A percentile compares a stretch with the other conserved stretches of the same genome.
Conservation (phyloP, 805 yeast species). For the Sugiyamaella lignohabitans region DNA sequence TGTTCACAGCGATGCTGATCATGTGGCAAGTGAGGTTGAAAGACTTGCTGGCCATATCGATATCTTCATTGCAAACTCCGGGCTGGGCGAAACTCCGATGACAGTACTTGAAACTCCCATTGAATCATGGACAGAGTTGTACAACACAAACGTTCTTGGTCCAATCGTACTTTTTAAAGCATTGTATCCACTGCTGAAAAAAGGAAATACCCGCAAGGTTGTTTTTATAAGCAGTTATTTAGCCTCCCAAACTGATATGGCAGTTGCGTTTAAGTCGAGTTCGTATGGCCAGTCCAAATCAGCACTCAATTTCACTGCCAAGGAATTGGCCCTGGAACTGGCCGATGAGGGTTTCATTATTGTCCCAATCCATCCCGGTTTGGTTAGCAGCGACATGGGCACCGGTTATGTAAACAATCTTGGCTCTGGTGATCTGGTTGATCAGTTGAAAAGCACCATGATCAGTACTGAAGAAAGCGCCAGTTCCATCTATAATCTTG, state of each 20-base stretch:
- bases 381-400: constrained; percentile 31
- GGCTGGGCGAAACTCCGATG: constrained; percentile 11
- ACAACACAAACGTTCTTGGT: constrained; percentile 25
- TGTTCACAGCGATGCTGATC: constrained; percentile 17
- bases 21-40: constrained; percentile 15
- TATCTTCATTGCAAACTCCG: constrained; percentile 27
- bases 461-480: neutral
- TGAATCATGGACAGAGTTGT: constrained; percentile 16
- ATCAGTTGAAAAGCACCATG: neutral
- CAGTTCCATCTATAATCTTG: neutral
- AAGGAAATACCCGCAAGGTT: constrained; percentile 23
- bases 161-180: constrained; percentile 22
- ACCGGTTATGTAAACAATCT: neutral
- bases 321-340: constrained; percentile 27
- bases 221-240: constrained; percentile 25
- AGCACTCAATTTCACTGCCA: constrained; percentile 31
- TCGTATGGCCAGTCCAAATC: constrained; percentile 36
- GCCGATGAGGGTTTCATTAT: constrained; percentile 26
- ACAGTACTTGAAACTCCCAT: constrained; percentile 2
- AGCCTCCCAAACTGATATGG: constrained; percentile 24
- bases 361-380: constrained; percentile 36
- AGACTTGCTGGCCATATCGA: constrained; percentile 22
- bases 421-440: neutral
- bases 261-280: neutral
- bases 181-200: constrained; percentile 23